Base-by-base conservation (phyloP, 1,139 yeast genomes). In the Geotrichum bryndzae region DNA sequence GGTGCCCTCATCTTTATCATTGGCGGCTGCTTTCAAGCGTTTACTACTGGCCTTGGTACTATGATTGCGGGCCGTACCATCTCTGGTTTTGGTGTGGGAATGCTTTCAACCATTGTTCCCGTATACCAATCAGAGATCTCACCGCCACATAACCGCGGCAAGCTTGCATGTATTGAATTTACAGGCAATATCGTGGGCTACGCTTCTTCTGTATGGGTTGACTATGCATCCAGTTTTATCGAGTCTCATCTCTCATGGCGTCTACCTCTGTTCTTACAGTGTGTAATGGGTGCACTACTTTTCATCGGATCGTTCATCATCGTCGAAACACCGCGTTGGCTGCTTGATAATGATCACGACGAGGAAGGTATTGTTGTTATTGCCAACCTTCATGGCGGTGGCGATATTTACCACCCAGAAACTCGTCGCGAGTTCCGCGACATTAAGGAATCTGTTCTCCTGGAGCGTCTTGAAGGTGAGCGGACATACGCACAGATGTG, bases 61-160 rank as follows among this genome's bases (percentile, higher is more conserved):
- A 78, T 91, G 73, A 84, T 89, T 35, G 64, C 83, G 46, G 97
- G 97, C 0, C 80, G 98, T 67, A 80, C 90, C 56, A 80, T 91
- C 53, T 84, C 92, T 54, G 97, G 97, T 71, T 69, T 91, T 48
- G 97, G 96, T 18, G 92, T 92, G 55, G 98, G 97, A 13, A 81
- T 90, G 70, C 79, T 92, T 61, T 87, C 96, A n/a, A 90, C 96
- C 6, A 90, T 91, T 60, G 95, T 94, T n/a, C 97, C 98, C 0
- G 90, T 94, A 57, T 92, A 90, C 74, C 97, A 91, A 76, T 84
- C 90, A 6, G 98, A 92, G 73, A 90, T 92, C 64, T 86, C 95
- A 51, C 96, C 96, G 18, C 91, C 97, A 0, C 87, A 88, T 66
- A 89, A 87, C 67, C 80, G 98, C 64, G 98, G 98, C 1, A 84